Base-by-base conservation (phyloP, 768 basidiomycete genomes). In the Boletus reticulatus region DNA sequence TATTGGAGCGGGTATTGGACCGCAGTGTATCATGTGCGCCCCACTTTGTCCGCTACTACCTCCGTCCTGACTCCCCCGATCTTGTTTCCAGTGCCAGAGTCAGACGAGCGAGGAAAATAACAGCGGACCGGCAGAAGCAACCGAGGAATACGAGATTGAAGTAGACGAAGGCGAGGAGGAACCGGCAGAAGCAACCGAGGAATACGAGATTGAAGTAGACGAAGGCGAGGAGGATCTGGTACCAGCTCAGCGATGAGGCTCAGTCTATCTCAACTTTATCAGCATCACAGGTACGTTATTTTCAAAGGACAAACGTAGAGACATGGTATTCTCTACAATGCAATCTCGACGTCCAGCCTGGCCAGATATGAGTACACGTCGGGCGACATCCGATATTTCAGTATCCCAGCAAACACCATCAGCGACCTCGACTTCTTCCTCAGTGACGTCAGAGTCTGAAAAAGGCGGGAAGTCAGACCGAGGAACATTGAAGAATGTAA, bases 1-100 rank as follows among this genome's bases (percentile, higher is more conserved):
- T 93, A 92, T 68, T 92, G 91, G 90, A 77, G 79, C 22, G 91
- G 90, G 19, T 93, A 92, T 68, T 93, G 90, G 89, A 90, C 89
- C 3, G 89, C 89, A 2, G 79, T 91, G 45, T 92, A 92, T 65
- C 86, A 92, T 67, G 90, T 89, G 62, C 47, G 83, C 19, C 19
- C 76, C 10, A n/a, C 12, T 17, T 1, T 17, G 13, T 2, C 19
- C 34, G 6, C 16, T 55, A 41, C 5, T 43, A 44, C 14, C 13
- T 31, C 29, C 17, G 22, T 39, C 32, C 19, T 48, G 27, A 45
- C 41, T n/a, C 44, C 48, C 43, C 60, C 24, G 48, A 53, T 16
- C 44, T 56, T 37, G 31, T 34, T 32, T 29, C 60, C 22, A 49
- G 53, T 29, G 36, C 50, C 78, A 77, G 59, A 67, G 54, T 52